phyloP scores from a whole-genome alignment of 192 early-diverging fungal genomes.

The Coemansia sp. region DNA sequence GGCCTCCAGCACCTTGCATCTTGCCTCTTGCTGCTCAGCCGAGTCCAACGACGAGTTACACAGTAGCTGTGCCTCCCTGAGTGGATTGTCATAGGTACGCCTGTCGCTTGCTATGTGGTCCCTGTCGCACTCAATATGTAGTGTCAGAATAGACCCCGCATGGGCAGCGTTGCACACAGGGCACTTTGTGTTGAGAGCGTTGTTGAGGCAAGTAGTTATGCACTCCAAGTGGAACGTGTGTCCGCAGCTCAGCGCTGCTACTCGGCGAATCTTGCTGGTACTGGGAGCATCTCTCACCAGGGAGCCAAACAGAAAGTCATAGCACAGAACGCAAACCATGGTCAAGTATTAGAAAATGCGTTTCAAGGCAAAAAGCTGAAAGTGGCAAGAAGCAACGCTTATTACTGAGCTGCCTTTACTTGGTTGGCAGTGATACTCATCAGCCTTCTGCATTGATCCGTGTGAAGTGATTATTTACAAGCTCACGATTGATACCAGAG shows the following conservation, averaged over 20 bases:
- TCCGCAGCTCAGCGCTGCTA: neutral
- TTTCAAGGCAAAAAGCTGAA: neutral
- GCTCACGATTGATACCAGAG: neutral
- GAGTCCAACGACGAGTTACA: neutral
- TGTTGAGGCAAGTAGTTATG: neutral
- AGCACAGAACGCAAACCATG: neutral
- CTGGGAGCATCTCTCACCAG: neutral
- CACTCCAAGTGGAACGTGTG: conserved; percentile 2
- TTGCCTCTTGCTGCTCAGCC: neutral
- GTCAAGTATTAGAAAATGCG: neutral
- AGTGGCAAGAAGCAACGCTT: neutral
- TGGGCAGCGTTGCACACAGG: neutral
- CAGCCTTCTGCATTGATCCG: neutral
- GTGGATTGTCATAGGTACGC: neutral
- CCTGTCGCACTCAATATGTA: neutral
- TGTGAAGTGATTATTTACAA: neutral
- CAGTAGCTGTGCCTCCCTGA: neutral
- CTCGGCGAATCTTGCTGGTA: neutral
- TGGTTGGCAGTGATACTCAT: neutral
- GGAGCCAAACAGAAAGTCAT: neutral
- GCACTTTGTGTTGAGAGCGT: neutral
- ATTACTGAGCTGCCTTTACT: neutral
- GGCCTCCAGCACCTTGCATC: neutral
- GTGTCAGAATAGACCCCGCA: neutral
- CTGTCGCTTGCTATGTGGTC: neutral